Conservation (phyloP, 1,284 basidiomycete genomes). For the Papiliotrema fonsecae region DNA sequence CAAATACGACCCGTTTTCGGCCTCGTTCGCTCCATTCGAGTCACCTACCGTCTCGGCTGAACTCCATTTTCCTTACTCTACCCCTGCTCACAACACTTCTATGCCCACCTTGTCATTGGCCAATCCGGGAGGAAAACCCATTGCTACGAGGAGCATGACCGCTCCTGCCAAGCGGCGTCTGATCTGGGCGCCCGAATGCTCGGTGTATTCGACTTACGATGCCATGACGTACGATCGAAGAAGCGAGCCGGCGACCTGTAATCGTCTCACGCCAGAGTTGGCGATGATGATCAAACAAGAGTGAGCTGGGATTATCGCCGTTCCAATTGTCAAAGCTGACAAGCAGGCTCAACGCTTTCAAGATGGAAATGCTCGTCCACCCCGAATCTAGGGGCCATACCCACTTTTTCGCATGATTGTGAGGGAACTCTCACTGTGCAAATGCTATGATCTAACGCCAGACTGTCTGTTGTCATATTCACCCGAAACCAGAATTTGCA, state of each 20-base stretch:
- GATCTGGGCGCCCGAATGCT: conserved; percentile 84
- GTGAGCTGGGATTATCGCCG: conserved; percentile 21
- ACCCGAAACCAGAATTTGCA: too few species aligned
- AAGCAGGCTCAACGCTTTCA: conserved; percentile 75
- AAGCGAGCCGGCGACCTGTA: conserved; percentile 95
- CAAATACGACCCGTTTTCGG: conserved; percentile 51
- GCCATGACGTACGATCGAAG: conserved; percentile 84
- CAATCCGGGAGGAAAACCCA: conserved; percentile 46
- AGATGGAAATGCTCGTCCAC: conserved; percentile 98
- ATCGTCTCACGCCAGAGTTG: conserved; percentile 84
- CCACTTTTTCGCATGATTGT: conserved; percentile 58
- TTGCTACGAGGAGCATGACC: conserved; percentile 28
- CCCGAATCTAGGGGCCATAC: conserved; percentile 76
- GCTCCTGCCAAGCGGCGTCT: conserved; percentile 55
- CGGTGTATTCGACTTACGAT: conserved; percentile 93
- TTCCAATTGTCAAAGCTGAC: neutral
- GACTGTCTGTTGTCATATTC: too few species aligned
- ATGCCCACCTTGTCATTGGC: conserved; percentile 72
- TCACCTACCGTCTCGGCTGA: conserved; percentile 9
- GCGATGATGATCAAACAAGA: conserved; percentile 96
- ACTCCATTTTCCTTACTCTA: conserved; percentile 17
- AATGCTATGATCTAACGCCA: too few species aligned
- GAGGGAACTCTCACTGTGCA: too few species aligned
- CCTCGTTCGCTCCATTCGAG: conserved; percentile 52
- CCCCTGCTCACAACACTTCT: conserved; percentile 53